Percentiles rank a stretch among this genome's conserved stretches.
phyloP scores from a whole-genome alignment of 257 asterid species.

The Capsicum rhomboideum region DNA sequence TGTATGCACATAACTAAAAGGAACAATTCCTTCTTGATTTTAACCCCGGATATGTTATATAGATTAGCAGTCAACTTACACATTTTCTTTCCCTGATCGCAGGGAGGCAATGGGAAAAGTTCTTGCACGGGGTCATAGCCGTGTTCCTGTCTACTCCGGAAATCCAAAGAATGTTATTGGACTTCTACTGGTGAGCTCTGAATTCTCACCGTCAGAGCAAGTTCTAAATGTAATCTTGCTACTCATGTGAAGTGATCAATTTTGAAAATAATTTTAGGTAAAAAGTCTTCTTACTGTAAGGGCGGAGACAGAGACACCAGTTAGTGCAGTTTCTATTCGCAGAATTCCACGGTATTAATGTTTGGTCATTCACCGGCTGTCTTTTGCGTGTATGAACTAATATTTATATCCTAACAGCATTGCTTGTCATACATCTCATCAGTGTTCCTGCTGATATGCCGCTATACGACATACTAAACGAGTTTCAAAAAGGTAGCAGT shows the following conservation, averaged over 20 bases:
- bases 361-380: background rate
- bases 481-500: conserved; percentile 81
- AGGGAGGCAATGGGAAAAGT: conserved; percentile 91
- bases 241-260: background rate
- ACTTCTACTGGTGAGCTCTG: conserved; percentile 54
- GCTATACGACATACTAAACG: conserved; percentile 75
- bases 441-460: conserved; percentile 94
- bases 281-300: conserved; percentile 82
- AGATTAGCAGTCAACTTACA: background rate
- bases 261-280: conserved; percentile 30
- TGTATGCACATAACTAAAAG: background rate
- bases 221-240: background rate
- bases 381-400: background rate
- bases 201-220: background rate
- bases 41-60: background rate
- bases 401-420: background rate
- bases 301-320: conserved; percentile 86
- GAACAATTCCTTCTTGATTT: background rate
- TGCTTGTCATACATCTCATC: conserved; percentile 11
- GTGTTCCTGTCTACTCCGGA: conserved; percentile 84
- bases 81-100: conserved; percentile 5
- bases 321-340: conserved; percentile 73
- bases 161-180: conserved; percentile 67
- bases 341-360: conserved; percentile 70
- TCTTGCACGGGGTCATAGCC: conserved; percentile 87